Evolutionary conservation across 2,329 filamentous ascomycete species (phyloP).

Genomic region (Grosmannia huntii): DNA sequence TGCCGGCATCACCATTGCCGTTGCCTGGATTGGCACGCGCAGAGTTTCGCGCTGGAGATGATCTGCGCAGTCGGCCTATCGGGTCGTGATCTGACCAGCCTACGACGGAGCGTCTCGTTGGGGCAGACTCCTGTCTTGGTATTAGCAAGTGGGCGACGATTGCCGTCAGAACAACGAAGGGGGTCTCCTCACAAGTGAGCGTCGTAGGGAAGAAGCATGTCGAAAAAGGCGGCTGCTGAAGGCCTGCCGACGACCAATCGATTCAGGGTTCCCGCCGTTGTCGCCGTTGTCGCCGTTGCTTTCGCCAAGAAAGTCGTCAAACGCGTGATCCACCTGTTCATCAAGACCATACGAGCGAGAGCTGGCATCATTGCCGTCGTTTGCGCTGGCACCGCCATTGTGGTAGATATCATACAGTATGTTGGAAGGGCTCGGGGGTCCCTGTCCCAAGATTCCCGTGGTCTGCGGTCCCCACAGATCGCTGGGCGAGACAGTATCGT

Average conservation of each 20-base stretch:
- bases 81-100: constrained; percentile 6
- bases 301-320: not conserved
- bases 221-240: not conserved
- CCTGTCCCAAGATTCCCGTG: not conserved
- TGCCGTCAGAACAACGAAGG: not conserved
- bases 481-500: not conserved
- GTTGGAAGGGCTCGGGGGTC: not conserved
- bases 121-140: not conserved
- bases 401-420: not conserved
- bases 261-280: not conserved
- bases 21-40: not conserved
- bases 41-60: not conserved
- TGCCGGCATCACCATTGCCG: not conserved
- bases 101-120: constrained; percentile 1
- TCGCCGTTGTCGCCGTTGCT: not conserved
- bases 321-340: not conserved
- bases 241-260: not conserved
- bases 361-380: not conserved
- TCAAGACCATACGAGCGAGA: not conserved
- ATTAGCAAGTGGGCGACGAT: not conserved
- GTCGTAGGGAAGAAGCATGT: not conserved
- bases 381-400: not conserved
- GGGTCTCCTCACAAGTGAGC: not conserved
- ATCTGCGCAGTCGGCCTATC: not conserved
- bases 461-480: not conserved